Base-by-base conservation (phyloP, 192 early-diverging fungal genomes). In the Coemansia sp. region DNA sequence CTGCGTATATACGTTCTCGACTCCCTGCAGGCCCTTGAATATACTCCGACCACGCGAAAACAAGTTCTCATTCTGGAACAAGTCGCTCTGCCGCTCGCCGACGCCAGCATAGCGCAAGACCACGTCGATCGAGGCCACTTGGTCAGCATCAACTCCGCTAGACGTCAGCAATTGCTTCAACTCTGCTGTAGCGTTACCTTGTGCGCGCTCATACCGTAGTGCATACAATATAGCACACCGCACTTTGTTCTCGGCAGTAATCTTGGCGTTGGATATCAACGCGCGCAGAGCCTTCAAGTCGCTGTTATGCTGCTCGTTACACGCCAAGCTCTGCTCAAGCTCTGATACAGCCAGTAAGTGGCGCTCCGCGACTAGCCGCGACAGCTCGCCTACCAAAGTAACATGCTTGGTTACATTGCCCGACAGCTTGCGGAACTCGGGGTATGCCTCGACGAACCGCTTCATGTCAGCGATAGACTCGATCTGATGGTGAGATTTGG, bases 371-470 rank as follows among this genome's bases (percentile, higher is more conserved):
- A 98, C 94, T 36, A 90, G 71, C 20, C 95, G 87, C 74, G 93
- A 95, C 41, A 98, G 86, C 80, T 99, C 97, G n/a, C 94, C 90
- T 24, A 98, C 95, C n/a, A 99, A 79, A 10, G 97, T 92, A 10
- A 99, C 97, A 80, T 99, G 97, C 71, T 99, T 99, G 16, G 93
- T 93, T 13, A 99, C 97, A 74, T 99, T 99, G 10, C 96, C 96
- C 27, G 92, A 93, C 16, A 99, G 86, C 79, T 97, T 97, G 68
- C 95, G 85, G 72, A 99, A 98, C 70, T 99, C 97, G 7, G 97
- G 97, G 71, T 99, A 99, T 49, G 95, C 94, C 77, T 99, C 96
- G 11, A 99, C 95, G 89, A 99, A 99, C 53, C 92, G 88, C 76
- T 99, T 99, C 97, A 99, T 99, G 71, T 99, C 97, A 9, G 91